Percentiles rank a stretch among this genome's conserved stretches.
Evolutionary conservation across 169 alveolate genomes (phyloP).

Genomic region (Plasmodium blacklocki): DNA sequence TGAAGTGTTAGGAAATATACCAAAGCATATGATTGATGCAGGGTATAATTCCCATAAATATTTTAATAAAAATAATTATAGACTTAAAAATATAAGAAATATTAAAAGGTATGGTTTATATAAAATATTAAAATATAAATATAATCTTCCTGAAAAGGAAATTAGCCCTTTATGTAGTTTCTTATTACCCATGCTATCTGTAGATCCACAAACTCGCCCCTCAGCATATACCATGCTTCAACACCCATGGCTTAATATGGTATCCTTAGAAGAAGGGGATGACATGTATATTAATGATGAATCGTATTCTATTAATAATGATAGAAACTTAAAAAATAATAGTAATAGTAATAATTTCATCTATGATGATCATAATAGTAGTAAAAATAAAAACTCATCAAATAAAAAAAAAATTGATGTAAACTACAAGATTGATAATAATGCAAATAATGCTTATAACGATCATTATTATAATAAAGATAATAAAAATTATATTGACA

Average conservation of each 20-base stretch:
- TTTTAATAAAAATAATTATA: constrained; percentile 35
- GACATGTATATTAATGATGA: constrained; percentile 24
- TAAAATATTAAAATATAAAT: constrained; percentile 89
- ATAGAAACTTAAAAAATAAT: constrained; percentile 10
- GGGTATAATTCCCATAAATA: constrained; percentile 85
- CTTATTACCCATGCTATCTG: constrained; percentile 90
- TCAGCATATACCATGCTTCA: constrained; percentile 91
- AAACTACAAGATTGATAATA: background rate
- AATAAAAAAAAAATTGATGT: background rate
- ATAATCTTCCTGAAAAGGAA: constrained; percentile 88
- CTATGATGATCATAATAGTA: background rate
- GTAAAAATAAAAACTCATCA: constrained; percentile 3
- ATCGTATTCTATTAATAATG: constrained; percentile 43
- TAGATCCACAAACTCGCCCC: constrained; percentile 92
- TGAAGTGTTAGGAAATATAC: constrained; percentile 94
- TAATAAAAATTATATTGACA: too few species aligned
- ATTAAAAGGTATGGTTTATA: constrained; percentile 86
- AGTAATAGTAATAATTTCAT: constrained; percentile 6
- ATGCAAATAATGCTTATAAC: background rate
- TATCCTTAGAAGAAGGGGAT: constrained; percentile 44
- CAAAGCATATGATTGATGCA: constrained; percentile 88
- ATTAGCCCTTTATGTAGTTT: constrained; percentile 88
- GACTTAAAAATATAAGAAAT: constrained; percentile 75
- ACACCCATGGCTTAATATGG: constrained; percentile 93
- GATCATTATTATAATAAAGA: too few species aligned